These are phyloP conservation scores for Diplodia scrobiculata DNA, from an alignment of 2,329 filamentous ascomycete species.

Conservation along the genomic window DNA sequence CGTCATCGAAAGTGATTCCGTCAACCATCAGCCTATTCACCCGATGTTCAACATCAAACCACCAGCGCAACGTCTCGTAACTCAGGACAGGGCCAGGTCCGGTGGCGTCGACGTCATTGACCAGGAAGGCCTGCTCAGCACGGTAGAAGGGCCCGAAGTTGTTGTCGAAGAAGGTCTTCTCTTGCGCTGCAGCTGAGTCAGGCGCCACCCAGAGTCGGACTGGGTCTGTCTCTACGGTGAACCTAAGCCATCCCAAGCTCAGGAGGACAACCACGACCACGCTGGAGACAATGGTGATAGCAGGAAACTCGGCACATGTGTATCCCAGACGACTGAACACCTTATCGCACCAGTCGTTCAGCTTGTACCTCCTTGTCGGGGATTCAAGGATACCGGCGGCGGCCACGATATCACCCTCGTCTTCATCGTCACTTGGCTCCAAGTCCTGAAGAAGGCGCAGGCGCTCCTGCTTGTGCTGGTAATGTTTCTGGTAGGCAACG, in stretches of 20 bases:
- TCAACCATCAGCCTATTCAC: conserved; percentile 70
- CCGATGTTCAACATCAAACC: conserved; percentile 84
- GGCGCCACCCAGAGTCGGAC: conserved; percentile 97
- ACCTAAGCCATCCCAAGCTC: conserved; percentile 84
- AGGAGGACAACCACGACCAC: conserved; percentile 75
- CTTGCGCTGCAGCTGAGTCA: conserved; percentile 81
- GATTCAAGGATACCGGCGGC: conserved; percentile 76
- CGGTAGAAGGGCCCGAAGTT: conserved; percentile 97
- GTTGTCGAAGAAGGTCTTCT: conserved; percentile 90
- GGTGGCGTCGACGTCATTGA: conserved; percentile 73
- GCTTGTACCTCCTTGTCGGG: conserved; percentile 74
- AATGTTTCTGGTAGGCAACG: conserved; percentile 72
- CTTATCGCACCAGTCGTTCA: conserved; percentile 81
- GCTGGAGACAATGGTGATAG: conserved; percentile 75
- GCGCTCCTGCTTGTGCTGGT: conserved; percentile 74
- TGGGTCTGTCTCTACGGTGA: conserved; percentile 86
- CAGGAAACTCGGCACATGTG: conserved; percentile 78
- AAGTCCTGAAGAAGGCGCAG: conserved; percentile 85
- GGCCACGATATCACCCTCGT: conserved; percentile 82
- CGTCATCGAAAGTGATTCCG: conserved; percentile 72
- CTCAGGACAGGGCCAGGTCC: conserved; percentile 76
- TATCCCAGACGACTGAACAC: conserved; percentile 80
- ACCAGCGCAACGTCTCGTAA: conserved; percentile 89
- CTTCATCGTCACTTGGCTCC: conserved; percentile 84
- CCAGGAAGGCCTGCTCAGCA: conserved; percentile 87